Conservation (phyloP, 192 early-diverging fungal genomes). For the Tieghemiomyces parasiticus region DNA sequence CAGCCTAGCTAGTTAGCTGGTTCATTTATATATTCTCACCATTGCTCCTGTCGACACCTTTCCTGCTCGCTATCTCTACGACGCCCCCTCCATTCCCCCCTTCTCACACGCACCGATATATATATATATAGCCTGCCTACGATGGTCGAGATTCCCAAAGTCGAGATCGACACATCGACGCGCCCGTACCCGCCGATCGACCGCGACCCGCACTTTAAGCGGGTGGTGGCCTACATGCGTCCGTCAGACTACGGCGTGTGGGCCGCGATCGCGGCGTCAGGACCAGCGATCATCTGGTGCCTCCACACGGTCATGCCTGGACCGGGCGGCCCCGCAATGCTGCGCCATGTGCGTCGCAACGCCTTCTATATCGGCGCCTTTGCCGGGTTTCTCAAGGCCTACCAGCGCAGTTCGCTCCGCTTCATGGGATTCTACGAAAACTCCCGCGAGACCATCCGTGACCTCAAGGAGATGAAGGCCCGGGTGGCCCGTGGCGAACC, state of each 20-base stretch:
- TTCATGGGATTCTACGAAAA: slow-evolving; percentile 94
- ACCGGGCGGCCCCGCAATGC: neutral
- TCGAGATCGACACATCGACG: neutral
- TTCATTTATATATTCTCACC: neutral
- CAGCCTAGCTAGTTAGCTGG: neutral
- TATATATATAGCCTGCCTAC: too few species aligned
- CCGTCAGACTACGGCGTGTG: slow-evolving; percentile 53
- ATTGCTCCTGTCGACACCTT: neutral
- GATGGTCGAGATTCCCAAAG: too few species aligned
- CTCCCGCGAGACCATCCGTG: slow-evolving; percentile 52
- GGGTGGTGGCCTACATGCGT: slow-evolving; percentile 84
- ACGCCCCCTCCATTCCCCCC: neutral
- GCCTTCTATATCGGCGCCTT: slow-evolving; percentile 33
- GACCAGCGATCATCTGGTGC: slow-evolving; percentile 56
- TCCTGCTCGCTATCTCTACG: neutral
- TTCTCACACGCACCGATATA: too few species aligned
- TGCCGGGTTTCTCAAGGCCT: slow-evolving; percentile 68
- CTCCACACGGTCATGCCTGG: slow-evolving; percentile 42
- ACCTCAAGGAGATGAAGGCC: slow-evolving; percentile 43
- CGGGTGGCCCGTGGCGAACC: slow-evolving; percentile 48
- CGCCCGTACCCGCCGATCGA: slow-evolving; percentile 69
- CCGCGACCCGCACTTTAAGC: slow-evolving; percentile 78
- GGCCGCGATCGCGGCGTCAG: slow-evolving; percentile 42
- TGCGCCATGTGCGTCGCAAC: slow-evolving; percentile 35
- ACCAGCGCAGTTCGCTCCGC: slow-evolving; percentile 44